Base-by-base conservation (phyloP, 495 filamentous ascomycete species). In the Aspergillus kassunensis region DNA sequence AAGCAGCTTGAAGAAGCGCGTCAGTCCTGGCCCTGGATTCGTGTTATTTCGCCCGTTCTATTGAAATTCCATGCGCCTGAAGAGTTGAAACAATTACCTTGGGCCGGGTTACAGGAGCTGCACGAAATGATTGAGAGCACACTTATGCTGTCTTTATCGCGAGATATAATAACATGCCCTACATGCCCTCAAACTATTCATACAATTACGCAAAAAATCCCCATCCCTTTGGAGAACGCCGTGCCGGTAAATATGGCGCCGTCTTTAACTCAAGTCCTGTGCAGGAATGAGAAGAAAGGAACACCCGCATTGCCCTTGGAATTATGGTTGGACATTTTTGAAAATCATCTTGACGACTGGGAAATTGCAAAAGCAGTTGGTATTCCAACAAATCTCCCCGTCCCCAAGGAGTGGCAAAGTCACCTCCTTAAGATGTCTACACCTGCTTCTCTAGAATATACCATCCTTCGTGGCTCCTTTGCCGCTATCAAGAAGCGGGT, bases 311-410 rank as follows among this genome's bases (percentile, higher is more conserved):
- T 97, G 0, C 91, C 91, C 0, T 81, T 87, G 0, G 91, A 97
- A 65, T 75, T 97, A 20, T 96, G 91, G 91, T 81, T 87, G 23
- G 86, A 88, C 40, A 86, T 97, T 20, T 83, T 97, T 35, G 86
- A 93, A 57, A 83, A 85, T 55, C 69, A 75, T 20, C 77, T 90
- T 13, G 81, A 81, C 13, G 91, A 97, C 63, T 97, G 91, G 91
- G 91, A 96, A 68, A 76, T 90, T 3, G 86, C 91, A 13, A 85
- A 80, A 43, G 84, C 87, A 2, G 77, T 97, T 11, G 84, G 89
- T 45, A 76, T 97, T 35, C 88, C 85, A 56, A 87, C 89, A 4
- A 90, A 76, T 37, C 70, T 96, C 6, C 76, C 81, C 13, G 81
- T 84, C 25, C 90, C 91, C 2, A 60, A 72, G 13, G 84, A 89